Conservation (phyloP, 73 alveolate species). For the Paramecium sonneborni region DNA sequence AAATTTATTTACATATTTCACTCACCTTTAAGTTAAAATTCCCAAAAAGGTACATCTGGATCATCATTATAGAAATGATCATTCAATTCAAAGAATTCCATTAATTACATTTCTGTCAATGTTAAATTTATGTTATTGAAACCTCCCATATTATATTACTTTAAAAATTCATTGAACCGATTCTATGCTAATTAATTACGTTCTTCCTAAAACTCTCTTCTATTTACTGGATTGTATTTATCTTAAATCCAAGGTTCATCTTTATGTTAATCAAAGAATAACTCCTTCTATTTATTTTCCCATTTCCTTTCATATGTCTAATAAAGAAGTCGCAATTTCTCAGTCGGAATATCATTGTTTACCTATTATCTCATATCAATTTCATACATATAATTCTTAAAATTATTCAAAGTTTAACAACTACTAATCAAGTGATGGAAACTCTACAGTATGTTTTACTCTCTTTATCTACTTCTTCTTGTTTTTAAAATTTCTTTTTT, state of each 20-base stretch:
- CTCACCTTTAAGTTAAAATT: conserved; percentile 42
- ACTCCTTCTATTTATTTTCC: conserved; percentile 25
- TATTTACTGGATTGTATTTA: not conserved
- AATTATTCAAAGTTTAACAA: not conserved
- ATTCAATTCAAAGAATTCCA: conserved; percentile 7
- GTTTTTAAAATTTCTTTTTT: conserved; percentile 41
- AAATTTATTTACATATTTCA: not conserved
- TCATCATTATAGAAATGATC: conserved; percentile 52
- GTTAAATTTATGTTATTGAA: not conserved
- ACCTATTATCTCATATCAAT: not conserved
- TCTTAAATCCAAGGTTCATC: conserved; percentile 49
- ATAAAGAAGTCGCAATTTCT: conserved; percentile 2
- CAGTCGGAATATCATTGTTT: not conserved
- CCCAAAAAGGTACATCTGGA: conserved; percentile 38
- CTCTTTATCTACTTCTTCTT: not conserved
- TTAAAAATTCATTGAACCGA: not conserved
- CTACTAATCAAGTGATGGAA: not conserved
- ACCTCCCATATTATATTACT: not conserved
- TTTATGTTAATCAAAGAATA: conserved; percentile 35
- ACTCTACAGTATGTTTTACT: not conserved
- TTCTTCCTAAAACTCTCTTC: conserved; percentile 10
- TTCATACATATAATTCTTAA: conserved; percentile 21
- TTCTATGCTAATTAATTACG: not conserved
- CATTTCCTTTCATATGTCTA: conserved; percentile 6
- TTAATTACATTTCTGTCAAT: not conserved